Conservation (phyloP, 2,329 filamentous ascomycete genomes). For the Eutypella sp. region DNA sequence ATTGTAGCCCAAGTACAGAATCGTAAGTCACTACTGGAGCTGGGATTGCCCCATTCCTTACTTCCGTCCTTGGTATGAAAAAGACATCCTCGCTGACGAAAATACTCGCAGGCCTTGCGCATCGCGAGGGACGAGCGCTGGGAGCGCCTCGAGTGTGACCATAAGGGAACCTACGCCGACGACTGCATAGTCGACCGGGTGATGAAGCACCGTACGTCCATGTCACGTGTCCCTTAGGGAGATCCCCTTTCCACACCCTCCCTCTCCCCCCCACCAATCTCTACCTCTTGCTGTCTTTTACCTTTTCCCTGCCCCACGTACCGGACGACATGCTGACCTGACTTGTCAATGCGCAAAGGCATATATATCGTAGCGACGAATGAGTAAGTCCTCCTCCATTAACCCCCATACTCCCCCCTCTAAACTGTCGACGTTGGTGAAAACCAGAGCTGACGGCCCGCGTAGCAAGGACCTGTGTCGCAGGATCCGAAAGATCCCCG, state of each 20-base stretch:
- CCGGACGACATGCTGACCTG: background rate
- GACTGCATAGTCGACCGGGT: slow-evolving; percentile 78
- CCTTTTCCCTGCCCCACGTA: background rate
- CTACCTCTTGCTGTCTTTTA: background rate
- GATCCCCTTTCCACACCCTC: no score
- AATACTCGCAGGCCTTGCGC: slow-evolving; percentile 51
- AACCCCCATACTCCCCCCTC: slow-evolving; percentile 23
- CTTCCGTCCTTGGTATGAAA: slow-evolving; percentile 67
- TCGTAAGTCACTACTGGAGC: background rate
- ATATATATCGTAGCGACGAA: slow-evolving; percentile 74
- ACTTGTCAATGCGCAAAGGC: slow-evolving; percentile 31
- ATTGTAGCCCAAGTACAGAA: background rate
- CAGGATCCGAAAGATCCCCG: slow-evolving; percentile 70
- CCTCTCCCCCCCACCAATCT: no score
- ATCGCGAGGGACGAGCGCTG: slow-evolving; percentile 89
- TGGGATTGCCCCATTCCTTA: no score
- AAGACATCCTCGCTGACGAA: slow-evolving; percentile 43
- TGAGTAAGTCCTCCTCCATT: slow-evolving; percentile 30
- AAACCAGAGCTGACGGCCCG: slow-evolving; percentile 47
- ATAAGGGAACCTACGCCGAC: slow-evolving; percentile 73
- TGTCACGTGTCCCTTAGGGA: no score
- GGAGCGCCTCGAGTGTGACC: slow-evolving; percentile 80
- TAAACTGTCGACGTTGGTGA: no score
- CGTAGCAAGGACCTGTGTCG: slow-evolving; percentile 66
- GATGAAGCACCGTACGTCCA: slow-evolving; percentile 49